Conservation (phyloP, 106 monocot genomes). For the Vanilla planifolia region DNA sequence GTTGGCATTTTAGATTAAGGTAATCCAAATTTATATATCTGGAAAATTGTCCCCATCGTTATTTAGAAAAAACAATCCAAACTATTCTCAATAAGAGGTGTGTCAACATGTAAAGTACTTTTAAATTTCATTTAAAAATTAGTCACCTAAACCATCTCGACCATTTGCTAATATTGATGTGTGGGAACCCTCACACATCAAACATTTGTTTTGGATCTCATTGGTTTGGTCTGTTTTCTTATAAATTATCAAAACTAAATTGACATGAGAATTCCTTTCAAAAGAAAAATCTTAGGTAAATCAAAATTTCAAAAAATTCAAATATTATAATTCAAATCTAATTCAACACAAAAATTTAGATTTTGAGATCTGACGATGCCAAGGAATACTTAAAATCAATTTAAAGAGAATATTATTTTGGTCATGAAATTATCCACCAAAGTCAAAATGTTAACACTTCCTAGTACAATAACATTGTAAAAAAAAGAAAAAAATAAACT, state of each 20-base stretch:
- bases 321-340: not conserved
- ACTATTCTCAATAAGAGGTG: not conserved
- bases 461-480: not conserved
- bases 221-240: constrained; percentile 6
- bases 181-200: not conserved
- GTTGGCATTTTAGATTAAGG: constrained; percentile 6
- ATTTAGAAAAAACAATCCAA: constrained; percentile 1
- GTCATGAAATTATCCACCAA: not conserved
- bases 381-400: not conserved
- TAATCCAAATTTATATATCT: not conserved
- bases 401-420: not conserved
- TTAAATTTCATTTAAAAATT: not conserved
- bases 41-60: not conserved
- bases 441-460: constrained; percentile 2
- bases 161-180: constrained; percentile 13
- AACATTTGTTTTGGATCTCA: not conserved
- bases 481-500: not conserved
- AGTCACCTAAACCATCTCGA: not conserved
- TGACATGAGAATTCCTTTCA: constrained; percentile 1
- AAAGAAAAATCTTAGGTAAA: constrained; percentile 10
- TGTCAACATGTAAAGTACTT: constrained; percentile 6
- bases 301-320: not conserved
- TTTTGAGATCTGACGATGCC: not conserved
- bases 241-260: constrained; percentile 5
- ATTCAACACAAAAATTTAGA: too few species aligned